Base-by-base conservation (phyloP, 495 filamentous ascomycete genomes). In the Aspergillus sclerotioniger region DNA sequence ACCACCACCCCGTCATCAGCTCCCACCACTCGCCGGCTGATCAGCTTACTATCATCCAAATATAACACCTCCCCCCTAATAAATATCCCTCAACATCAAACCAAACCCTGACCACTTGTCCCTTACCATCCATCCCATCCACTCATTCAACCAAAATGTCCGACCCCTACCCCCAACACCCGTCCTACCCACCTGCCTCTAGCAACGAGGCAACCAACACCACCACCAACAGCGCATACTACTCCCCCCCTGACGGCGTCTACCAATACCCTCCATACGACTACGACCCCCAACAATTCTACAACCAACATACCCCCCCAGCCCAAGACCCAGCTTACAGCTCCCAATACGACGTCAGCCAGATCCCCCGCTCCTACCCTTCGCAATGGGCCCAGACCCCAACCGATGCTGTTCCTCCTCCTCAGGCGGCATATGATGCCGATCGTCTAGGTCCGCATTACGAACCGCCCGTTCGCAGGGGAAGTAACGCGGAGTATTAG, bases 401-500 rank as follows among this genome's bases (percentile, higher is more conserved):
- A 7, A 13, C 57, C 49, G 28, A 44, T 8, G 33, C 29, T n/a
- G 17, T n/a, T 37, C 13, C 17, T 28, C 15, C 39, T 13, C 31
- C 32, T 8, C n/a, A 33, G 13, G 21, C 28, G 16, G 16, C 9
- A 35, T 28, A 58, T 56, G 50, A 58, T 17, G 20, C 46, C 6
- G 47, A 32, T n/a, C 56, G 46, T 17, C 33, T 62, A 19, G 58
- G 56, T 37, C 52, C 61, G 17, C 48, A 62, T 16, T 59, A 62
- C 15, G 39, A 57, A 10, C 41, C 52, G 8, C 31, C 43, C 1
- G 19, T 17, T 6, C 39, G 48, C 4, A 53, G 37, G 44, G 64
- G 64, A 20, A 67, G 64, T 54, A 64, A 62, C 28, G 61, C 59
- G 12, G 64, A 67, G n/a, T 64, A 67, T 46, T 67, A 64, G 64